Conservation (phyloP, 768 basidiomycete species). For the Lentinula lateritia region DNA sequence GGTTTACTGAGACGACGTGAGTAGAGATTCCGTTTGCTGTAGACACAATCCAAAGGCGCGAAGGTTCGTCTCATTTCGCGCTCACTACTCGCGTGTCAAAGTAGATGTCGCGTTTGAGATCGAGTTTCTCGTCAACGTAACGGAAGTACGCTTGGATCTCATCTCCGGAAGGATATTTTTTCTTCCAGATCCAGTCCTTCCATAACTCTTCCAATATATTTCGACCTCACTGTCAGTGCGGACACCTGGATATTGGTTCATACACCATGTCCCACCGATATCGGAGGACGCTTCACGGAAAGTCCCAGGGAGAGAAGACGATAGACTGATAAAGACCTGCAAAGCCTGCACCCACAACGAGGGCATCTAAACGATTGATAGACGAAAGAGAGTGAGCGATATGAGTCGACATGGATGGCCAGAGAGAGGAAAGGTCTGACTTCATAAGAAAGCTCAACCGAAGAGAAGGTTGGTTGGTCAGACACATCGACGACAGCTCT, state of each 20-base stretch:
- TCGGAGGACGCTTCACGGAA: constrained; percentile 10
- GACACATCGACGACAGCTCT: too few species aligned
- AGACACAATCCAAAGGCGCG: constrained; percentile 16
- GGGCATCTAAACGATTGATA: constrained; percentile 10
- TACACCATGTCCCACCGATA: constrained; percentile 19
- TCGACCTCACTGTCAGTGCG: constrained; percentile 19
- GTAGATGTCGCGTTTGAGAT: constrained; percentile 16
- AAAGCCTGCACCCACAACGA: constrained; percentile 21
- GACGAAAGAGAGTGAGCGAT: too few species aligned
- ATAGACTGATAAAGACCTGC: constrained; percentile 12
- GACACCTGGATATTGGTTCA: constrained; percentile 21
- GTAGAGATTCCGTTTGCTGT: constrained; percentile 13
- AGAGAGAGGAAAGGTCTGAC: too few species aligned
- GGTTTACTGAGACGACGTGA: constrained; percentile 14
- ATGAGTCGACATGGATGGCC: too few species aligned
- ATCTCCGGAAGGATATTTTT: not conserved
- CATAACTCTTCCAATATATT: constrained; percentile 20
- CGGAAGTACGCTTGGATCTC: constrained; percentile 18
- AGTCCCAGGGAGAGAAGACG: not conserved
- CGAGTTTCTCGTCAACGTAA: constrained; percentile 19
- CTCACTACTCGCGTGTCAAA: constrained; percentile 16
- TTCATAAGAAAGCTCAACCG: too few species aligned
- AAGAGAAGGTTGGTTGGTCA: too few species aligned
- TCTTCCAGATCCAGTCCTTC: constrained; percentile 17
- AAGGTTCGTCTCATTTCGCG: constrained; percentile 14